phyloP scores from a whole-genome alignment of 352 stramenopile genomes.

The Globisporangium apiculatum region DNA sequence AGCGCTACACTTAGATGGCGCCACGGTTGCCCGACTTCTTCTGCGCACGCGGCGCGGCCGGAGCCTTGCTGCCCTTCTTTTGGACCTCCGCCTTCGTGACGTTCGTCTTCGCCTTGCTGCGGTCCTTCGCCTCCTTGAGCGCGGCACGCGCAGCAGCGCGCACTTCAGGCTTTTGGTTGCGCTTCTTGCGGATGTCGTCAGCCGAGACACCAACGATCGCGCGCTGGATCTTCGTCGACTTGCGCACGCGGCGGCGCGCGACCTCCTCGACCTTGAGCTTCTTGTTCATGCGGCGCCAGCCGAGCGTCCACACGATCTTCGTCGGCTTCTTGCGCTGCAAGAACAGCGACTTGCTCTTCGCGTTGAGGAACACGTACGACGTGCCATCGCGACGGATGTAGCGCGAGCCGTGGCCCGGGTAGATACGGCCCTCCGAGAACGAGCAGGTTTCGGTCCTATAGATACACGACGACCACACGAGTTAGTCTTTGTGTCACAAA shows the following conservation, averaged over 20 bases:
- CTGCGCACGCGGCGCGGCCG: conserved; percentile 57
- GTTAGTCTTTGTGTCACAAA: background rate
- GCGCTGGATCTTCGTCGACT: conserved; percentile 96
- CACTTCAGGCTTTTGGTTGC: conserved; percentile 93
- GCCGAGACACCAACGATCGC: conserved; percentile 95
- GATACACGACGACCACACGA: background rate
- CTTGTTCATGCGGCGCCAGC: conserved; percentile 98
- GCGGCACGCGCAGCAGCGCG: conserved; percentile 87
- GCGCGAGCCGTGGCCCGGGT: conserved; percentile 98
- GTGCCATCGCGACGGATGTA: conserved; percentile 97
- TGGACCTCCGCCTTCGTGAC: conserved; percentile 45
- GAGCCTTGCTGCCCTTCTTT: conserved; percentile 53
- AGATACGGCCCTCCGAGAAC: conserved; percentile 92
- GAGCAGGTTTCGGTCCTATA: conserved; percentile 86
- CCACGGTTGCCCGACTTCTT: conserved; percentile 89
- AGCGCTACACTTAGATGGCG: conserved; percentile 61
- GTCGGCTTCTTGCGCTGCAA: conserved; percentile 99
- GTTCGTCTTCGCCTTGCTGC: conserved; percentile 84
- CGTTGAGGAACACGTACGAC: conserved; percentile 93
- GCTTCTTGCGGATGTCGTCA: conserved; percentile 98
- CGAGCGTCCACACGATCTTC: conserved; percentile 98
- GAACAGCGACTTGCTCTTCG: conserved; percentile 98
- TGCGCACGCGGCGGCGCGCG: conserved; percentile 80
- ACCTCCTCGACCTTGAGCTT: conserved; percentile 95
- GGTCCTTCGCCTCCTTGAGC: conserved; percentile 83